Conservation (phyloP, 805 yeast genomes). For the Starmerella asiatica region DNA sequence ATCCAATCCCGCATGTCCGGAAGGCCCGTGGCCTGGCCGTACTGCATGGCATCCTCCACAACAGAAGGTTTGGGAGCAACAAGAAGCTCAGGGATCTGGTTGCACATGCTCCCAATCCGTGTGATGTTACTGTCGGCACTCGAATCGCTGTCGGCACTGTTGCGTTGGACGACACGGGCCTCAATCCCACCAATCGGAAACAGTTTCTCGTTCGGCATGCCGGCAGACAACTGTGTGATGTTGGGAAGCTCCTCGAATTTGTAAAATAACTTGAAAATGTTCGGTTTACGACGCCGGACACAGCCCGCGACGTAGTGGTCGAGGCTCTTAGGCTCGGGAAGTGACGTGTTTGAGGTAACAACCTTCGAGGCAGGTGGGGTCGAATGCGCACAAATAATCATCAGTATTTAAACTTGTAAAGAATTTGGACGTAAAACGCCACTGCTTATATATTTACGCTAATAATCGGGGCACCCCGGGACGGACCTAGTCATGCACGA, state of each 20-base stretch:
- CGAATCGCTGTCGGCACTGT: not conserved
- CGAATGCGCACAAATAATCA: no score
- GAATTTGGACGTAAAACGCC: no score
- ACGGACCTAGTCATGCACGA: no score
- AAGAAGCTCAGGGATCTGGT: no score
- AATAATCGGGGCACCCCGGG: no score
- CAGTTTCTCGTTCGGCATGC: constrained; percentile 20
- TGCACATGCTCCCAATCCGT: no score
- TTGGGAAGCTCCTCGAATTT: constrained; percentile 20
- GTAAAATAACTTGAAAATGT: constrained; percentile 21
- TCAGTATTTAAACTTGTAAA: no score
- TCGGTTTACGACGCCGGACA: constrained; percentile 20
- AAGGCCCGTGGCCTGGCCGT: constrained; percentile 76
- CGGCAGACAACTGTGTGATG: constrained; percentile 21
- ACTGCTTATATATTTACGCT: no score
- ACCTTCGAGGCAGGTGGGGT: no score
- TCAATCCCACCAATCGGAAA: constrained; percentile 18
- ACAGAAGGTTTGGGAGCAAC: constrained; percentile 8
- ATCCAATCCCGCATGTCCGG: constrained; percentile 55
- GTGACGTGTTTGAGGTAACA: no score
- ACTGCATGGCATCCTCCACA: constrained; percentile 71
- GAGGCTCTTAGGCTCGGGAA: constrained; percentile 14
- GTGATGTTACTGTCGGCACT: no score
- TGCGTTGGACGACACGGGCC: constrained; percentile 10
- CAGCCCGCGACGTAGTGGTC: constrained; percentile 19